phyloP scores from a whole-genome alignment of 2,329 filamentous ascomycete species.

The Paraphoma sp. region DNA sequence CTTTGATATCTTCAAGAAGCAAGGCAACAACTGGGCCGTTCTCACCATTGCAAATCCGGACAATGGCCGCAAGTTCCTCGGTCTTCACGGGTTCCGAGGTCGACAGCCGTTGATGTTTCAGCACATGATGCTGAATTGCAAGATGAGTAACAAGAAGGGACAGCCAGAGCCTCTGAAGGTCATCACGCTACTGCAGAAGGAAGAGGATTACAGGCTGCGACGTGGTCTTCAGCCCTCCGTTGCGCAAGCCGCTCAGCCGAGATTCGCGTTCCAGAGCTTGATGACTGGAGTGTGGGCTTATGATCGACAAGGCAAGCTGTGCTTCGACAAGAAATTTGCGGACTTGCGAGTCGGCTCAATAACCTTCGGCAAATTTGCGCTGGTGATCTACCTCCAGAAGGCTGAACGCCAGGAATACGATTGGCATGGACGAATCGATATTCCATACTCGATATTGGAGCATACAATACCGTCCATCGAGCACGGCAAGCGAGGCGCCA shows the following conservation, averaged over 20 bases:
- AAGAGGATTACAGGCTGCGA: conserved; percentile 23
- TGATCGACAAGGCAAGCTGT: conserved; percentile 27
- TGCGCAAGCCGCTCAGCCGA: conserved; percentile 17
- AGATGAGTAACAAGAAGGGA: conserved; percentile 22
- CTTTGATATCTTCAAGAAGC: conserved; percentile 55
- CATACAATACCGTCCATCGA: conserved; percentile 41
- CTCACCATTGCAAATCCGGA: conserved; percentile 54
- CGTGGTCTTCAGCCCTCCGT: conserved; percentile 7
- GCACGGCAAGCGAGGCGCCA: conserved; percentile 15
- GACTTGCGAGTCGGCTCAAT: conserved; percentile 51
- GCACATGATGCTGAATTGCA: conserved; percentile 15
- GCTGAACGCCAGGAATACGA: conserved; percentile 5
- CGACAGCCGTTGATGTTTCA: conserved; percentile 17
- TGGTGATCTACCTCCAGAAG: conserved; percentile 26
- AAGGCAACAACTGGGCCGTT: conserved; percentile 42
- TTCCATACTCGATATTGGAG: conserved; percentile 53
- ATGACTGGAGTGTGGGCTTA: conserved; percentile 54
- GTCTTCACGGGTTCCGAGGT: conserved; percentile 32
- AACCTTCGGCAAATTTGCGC: conserved; percentile 43
- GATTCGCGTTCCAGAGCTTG: conserved; percentile 35
- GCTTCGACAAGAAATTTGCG: conserved; percentile 51
- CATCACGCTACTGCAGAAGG: conserved; percentile 30
- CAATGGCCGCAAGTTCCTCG: conserved; percentile 55
- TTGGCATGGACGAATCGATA: conserved; percentile 46
- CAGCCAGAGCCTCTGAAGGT: conserved; percentile 33